Base-by-base conservation (phyloP, 169 alveolate genomes). In the Eimeria necatrix region DNA sequence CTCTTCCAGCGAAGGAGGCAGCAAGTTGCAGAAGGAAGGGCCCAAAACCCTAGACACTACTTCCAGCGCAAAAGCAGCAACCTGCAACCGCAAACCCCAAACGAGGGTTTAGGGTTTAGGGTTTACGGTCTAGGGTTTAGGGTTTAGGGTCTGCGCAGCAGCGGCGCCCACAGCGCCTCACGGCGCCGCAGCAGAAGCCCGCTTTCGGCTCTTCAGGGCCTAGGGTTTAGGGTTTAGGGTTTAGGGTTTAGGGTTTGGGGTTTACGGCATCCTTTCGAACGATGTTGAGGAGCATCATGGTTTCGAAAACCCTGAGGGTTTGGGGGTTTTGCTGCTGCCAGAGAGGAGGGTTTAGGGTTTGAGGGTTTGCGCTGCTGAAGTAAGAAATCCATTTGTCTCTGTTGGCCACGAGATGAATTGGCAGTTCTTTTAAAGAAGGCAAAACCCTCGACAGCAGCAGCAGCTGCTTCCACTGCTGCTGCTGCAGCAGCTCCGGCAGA, bases 11-110 rank as follows among this genome's bases (percentile, higher is more conserved):
- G 98, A 97, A 46, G 98, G 98, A 18, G 97, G 95, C 97, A 98
- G 97, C 56, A 97, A 91, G 52, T 96, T 96, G 51, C 90, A 76
- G 88, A 80, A 96, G 76, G 70, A 98, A 80, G 97, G 97, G n/a
- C 99, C 99, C 60, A 99, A 92, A 51, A 98, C 97, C 78, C 94
- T 96, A 95, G 97, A 97, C 48, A 98, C 98, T 85, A 99, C 97
- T 60, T 98, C 91, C 88, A 64, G 86, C 3, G 85, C 51, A 85
- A 60, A 64, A 4, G 86, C 84, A 41, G 60, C 93, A 18, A 56
- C 92, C 87, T 76, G 87, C n/a, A n/a, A 3, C 74, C 16, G 9
- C 16, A 71, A 71, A 5, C 8, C 0, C 22, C n/a, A n/a, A 0
- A 8, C 6, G 16, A 71, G 83, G 52, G 83, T 0, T 71, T 32